Conservation (phyloP, 2,329 filamentous ascomycete genomes). For the Pseudogymnoascus sp. region DNA sequence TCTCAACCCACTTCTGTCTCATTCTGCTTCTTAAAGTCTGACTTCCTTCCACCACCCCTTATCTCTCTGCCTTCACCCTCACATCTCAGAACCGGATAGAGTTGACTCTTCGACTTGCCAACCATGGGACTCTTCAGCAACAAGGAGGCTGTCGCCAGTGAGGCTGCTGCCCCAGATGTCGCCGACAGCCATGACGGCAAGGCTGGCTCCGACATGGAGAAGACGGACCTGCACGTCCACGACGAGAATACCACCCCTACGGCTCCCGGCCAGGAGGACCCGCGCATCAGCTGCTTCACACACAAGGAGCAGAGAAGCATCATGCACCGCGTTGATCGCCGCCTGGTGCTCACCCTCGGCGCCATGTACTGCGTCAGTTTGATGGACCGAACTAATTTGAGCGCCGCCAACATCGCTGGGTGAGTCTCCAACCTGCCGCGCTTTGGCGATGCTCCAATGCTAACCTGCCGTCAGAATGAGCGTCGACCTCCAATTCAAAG, state of each 20-base stretch:
- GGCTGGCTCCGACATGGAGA: neutral
- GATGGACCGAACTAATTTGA: slow-evolving; percentile 71
- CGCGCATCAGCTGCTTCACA: slow-evolving; percentile 35
- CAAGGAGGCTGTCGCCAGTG: neutral
- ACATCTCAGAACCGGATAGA: neutral
- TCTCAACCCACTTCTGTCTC: neutral
- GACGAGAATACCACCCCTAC: neutral
- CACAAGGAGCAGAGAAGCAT: slow-evolving; percentile 57
- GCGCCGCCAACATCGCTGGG: slow-evolving; percentile 60
- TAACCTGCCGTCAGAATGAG: neutral
- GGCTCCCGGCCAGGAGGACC: neutral
- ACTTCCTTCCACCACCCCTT: neutral
- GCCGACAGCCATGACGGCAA: neutral
- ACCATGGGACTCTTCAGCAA: neutral
- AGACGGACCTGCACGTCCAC: slow-evolving; percentile 2
- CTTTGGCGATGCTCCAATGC: neutral
- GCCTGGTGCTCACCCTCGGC: slow-evolving; percentile 52
- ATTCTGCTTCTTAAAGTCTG: neutral
- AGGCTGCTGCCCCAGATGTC: neutral
- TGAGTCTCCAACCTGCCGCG: slow-evolving; percentile 3
- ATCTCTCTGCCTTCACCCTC: neutral
- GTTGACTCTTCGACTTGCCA: neutral
- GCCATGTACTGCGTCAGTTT: slow-evolving; percentile 65
- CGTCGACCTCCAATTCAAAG: neutral
- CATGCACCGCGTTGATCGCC: slow-evolving; percentile 59